Evolutionary conservation across 371 early-diverging fungal genomes (phyloP), one percentile per base, ranked within the genome.

Genomic region (Apophysomyces sp.): DNA sequence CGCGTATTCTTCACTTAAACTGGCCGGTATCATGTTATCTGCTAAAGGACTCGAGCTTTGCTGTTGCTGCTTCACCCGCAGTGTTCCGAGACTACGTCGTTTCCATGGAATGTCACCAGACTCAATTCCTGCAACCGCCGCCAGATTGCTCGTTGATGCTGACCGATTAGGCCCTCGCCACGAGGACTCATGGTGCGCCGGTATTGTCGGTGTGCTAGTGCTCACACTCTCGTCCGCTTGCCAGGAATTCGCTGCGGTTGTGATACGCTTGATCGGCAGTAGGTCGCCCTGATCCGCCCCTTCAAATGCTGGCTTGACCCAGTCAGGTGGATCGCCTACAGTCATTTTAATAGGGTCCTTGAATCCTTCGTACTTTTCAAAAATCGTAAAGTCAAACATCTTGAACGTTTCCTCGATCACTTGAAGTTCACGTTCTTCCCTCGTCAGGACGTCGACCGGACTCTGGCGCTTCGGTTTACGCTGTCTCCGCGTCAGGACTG

Each of bases 301-400:
- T 60, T 80, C 79, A 61, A 80, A 80, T 13, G 84, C 84, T 13
- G 84, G 84, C 52, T 85, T 85, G 16, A 88, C 89, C 89, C 89
- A 88, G 57, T 85, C 85, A 2, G 89, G 89, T 11, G 89, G 89
- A 58, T 85, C 86, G 1, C 87, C 86, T 1, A 88, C 89, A 5
- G 87, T 86, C 83, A 82, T 83, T 3, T 81, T 81, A 5, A 82
- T 69, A 7, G 85, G 84, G 63, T 88, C 86, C 16, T 86, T 76
- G 61, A 85, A 74, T 1, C 89, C 89, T 67, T 82, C 79, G 40
- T 88, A 88, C 58, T 74, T 80, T 62, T 88, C 86, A 70, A 83
- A 88, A 2, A 88, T 78, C 2, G 85, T 85, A 61, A 77, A 86
- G 55, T 88, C 89, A 72, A 88, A 88, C 6, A 79, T 71, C 31